Base-by-base conservation (phyloP, 495 filamentous ascomycete species). In the Hypoxylon subgilvum region DNA sequence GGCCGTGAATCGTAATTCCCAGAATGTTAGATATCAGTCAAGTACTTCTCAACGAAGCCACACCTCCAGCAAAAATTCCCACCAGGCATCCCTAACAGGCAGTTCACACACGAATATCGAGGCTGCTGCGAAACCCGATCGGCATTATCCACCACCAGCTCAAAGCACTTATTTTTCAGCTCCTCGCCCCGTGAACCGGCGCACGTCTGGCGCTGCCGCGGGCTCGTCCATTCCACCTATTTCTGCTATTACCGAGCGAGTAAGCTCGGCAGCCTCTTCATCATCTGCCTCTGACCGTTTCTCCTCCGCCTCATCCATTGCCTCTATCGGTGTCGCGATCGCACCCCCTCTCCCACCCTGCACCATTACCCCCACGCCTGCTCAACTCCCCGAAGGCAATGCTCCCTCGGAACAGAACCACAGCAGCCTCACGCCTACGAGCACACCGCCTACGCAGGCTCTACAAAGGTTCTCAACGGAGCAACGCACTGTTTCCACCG, bases 131-230 rank as follows among this genome's bases (percentile, higher is more conserved):
- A 68, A 45, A 16, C 14, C 46, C 18, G 54, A 63, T 46, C 60
- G 61, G 12, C 39, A 68, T 44, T 70, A 68, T 42, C 65, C 67
- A 8, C 67, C 67, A 6, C 44, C 13, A 3, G 50, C 65, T 7
- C 60, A 63, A n/a, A 70, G 65, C 43, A 65, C 57, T 13, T 70
- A 63, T 40, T 70, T 65, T 32, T 63, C 64, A 14, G 61, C 65
- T 22, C 61, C 67, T 43, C 65, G 61, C 39, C 57, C 67, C 7
- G 1, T 52, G 6, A 40, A 31, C 43, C 57, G 65, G n/a, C 64
- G 54, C 8, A 13, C 22, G 4, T 35, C 34, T 13, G 30, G 36
- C 38, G 4, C 39, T n/a, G 64, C 58, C 21, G 39, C 22, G n/a
- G n/a, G n/a, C n/a, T n/a, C n/a, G 8, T 34, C 64, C 2, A 52